These are phyloP conservation scores for Xylariaceae sp. DNA, from an alignment of 2,329 filamentous ascomycete species.

Conservation along the genomic window DNA sequence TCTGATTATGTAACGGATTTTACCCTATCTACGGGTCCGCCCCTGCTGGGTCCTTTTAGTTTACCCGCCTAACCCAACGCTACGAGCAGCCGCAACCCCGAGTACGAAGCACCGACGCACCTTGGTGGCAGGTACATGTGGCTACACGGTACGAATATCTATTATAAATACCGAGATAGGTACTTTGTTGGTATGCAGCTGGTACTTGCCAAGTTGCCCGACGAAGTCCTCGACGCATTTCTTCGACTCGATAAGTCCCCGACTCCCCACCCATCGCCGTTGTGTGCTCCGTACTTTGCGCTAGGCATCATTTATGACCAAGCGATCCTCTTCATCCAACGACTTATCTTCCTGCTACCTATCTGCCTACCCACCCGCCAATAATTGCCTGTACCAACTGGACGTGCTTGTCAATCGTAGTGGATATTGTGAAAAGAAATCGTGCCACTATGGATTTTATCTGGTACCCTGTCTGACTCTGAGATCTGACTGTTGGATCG, in stretches of 20 bases:
- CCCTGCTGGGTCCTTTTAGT: no score
- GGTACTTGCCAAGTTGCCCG: neutral
- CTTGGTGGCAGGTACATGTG: no score
- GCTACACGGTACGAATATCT: neutral
- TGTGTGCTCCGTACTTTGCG: neutral
- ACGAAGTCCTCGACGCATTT: neutral
- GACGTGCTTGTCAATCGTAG: neutral
- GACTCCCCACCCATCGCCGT: neutral
- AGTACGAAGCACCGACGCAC: no score
- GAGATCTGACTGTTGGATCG: constrained; percentile 8
- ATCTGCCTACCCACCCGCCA: neutral
- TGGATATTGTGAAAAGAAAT: constrained; percentile 2
- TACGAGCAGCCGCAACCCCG: no score
- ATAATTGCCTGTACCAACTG: neutral
- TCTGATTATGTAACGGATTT: neutral
- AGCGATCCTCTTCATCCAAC: no score
- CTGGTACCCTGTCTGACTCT: constrained; percentile 1
- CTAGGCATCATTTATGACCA: no score
- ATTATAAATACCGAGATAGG: neutral
- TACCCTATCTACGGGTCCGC: neutral
- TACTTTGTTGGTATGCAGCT: neutral
- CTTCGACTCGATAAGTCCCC: neutral
- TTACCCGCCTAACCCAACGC: no score
- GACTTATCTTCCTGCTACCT: neutral
- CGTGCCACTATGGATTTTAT: constrained; percentile 13